Percentiles rank a stretch among this genome's conserved stretches.
phyloP scores from a whole-genome alignment of 768 basidiomycete genomes.

The Suillus occidentalis region DNA sequence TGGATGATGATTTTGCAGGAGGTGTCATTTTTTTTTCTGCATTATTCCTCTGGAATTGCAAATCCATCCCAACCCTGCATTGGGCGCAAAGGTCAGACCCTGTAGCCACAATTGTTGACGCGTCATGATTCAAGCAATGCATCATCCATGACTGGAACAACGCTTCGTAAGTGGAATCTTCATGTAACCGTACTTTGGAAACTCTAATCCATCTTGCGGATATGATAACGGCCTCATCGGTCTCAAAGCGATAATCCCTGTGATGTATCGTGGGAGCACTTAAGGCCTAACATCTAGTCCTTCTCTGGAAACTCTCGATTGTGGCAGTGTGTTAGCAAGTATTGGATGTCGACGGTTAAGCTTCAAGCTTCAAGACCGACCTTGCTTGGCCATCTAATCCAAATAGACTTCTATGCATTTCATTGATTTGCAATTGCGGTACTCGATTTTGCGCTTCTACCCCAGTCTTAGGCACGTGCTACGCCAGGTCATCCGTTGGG shows the following conservation, averaged over 20 bases:
- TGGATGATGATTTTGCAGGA: neutral
- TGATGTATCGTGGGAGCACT: neutral
- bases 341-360: neutral
- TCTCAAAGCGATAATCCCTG: neutral
- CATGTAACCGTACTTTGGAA: neutral
- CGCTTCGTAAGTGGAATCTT: neutral
- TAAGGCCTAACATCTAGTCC: neutral
- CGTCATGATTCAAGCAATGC: neutral
- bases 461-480: neutral
- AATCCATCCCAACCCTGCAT: neutral
- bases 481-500: neutral
- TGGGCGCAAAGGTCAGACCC: neutral
- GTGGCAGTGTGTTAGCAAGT: neutral
- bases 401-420: neutral
- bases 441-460: neutral
- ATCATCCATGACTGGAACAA: neutral
- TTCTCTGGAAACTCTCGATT: neutral
- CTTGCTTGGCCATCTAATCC: neutral
- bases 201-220: neutral
- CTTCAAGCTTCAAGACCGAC: neutral
- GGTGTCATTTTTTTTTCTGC: neutral
- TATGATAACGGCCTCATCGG: neutral
- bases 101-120: neutral
- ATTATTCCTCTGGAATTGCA: neutral
- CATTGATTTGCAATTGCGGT: neutral